Evolutionary conservation across 495 filamentous ascomycete species (phyloP), one percentile per base, ranked within the genome.

Genomic region (Penicillium chermesinum): DNA sequence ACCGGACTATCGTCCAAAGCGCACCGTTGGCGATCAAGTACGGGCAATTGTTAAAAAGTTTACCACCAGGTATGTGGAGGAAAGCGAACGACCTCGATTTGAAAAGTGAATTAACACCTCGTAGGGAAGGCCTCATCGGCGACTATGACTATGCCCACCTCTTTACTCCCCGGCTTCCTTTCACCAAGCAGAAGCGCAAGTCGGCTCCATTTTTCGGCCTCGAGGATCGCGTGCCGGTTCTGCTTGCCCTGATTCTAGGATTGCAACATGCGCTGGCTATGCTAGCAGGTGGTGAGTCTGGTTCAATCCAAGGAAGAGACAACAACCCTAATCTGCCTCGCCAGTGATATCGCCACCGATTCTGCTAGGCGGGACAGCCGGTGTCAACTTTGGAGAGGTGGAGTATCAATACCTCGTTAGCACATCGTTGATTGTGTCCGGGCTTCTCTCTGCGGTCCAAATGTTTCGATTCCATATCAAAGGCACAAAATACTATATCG

Each of bases 141-240:
- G 73, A 82, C 53, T 96, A 95, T 62, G 88, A 95, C 71, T 95
- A 95, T 79, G 82, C 68, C 38, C 82, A 80, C 62, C 71, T 86
- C 14, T 89, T 89, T 66, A 79, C 73, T 36, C 91, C 91, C 4
- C 87, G 88, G 46, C 61, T 95, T 10, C 91, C 90, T 2, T 95
- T 94, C 69, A 82, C 91, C 73, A 81, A 77, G 52, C 84, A 81
- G 61, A 57, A 74, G 1, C 73, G 72, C 32, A 69, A 74, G 51
- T 71, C 78, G 1, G 80, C 86, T 5, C 89, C 90, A 17, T 95
- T 95, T 69, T 95, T 95, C 63, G 91, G 88, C 17, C 80, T 95
- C 14, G 77, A 95, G 50, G 88, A 94, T 62, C 73, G 71, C 16
- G 86, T 95, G 73, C 90, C 91, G 2, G 75, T 95, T 10, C 52